Conservation (phyloP, 2,329 filamentous ascomycete genomes). For the Xylariales sp. region DNA sequence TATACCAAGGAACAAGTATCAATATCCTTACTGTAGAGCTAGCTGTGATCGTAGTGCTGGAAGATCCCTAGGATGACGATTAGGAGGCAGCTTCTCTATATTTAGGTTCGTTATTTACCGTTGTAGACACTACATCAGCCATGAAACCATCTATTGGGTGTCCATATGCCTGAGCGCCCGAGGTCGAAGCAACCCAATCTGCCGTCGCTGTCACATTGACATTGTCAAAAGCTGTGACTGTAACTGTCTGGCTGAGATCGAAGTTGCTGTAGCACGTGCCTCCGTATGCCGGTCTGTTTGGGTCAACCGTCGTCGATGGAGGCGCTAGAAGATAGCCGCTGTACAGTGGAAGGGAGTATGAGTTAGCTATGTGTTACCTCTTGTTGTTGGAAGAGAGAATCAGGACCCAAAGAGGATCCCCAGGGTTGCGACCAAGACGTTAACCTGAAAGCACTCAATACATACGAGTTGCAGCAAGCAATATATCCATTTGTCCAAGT, state of each 20-base stretch:
- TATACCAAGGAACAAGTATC: no score
- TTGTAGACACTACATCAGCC: slow-evolving; percentile 1
- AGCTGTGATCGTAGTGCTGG: no score
- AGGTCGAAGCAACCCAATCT: slow-evolving; percentile 6
- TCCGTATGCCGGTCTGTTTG: slow-evolving; percentile 16
- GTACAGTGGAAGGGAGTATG: no score
- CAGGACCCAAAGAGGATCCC: no score
- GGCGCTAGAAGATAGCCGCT: no score
- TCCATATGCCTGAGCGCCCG: slow-evolving; percentile 11
- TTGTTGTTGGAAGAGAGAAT: no score
- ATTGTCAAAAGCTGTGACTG: slow-evolving; percentile 10
- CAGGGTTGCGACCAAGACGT: no score
- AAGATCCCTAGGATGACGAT: no score
- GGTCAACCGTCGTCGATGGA: slow-evolving; percentile 10
- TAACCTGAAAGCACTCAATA: no score
- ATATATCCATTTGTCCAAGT: slow-evolving; percentile 10
- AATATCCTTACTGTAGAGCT: no score
- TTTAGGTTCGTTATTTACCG: not conserved
- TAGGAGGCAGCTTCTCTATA: not conserved
- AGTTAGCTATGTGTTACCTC: no score
- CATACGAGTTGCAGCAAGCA: slow-evolving; percentile 17
- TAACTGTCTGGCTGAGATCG: slow-evolving; percentile 9
- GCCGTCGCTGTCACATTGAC: slow-evolving; percentile 7
- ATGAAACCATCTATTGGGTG: slow-evolving; percentile 17
- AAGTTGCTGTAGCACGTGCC: slow-evolving; percentile 16